Evolutionary conservation across 345 rosid species (phyloP).

Genomic region (Excoecaria agallocha): DNA sequence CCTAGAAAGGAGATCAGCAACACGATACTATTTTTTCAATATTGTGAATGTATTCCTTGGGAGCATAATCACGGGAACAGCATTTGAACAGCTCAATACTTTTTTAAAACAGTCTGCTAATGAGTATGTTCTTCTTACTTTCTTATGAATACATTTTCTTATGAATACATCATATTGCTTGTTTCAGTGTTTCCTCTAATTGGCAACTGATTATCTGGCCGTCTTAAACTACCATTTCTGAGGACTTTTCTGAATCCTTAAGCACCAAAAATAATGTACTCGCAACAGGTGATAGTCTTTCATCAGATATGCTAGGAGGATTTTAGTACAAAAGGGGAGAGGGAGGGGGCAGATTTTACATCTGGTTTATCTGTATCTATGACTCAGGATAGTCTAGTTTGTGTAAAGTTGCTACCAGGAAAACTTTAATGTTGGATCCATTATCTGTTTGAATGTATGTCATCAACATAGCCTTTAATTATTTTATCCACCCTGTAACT

Average conservation of each 20-base stretch:
- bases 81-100: constrained; percentile 72
- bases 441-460: neutral
- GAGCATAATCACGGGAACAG: constrained; percentile 67
- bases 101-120: constrained; percentile 61
- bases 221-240: neutral
- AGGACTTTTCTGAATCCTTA: neutral
- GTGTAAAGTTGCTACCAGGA: neutral
- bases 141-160: neutral
- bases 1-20: constrained; percentile 87
- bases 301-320: too few species aligned
- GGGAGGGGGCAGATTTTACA: neutral
- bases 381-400: neutral
- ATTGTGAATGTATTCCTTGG: constrained; percentile 78
- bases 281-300: neutral
- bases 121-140: constrained; percentile 44
- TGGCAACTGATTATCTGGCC: neutral
- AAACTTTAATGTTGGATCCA: neutral
- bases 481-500: neutral
- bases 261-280: neutral
- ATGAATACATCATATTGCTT: neutral
- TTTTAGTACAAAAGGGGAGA: neutral
- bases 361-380: neutral
- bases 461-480: neutral
- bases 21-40: constrained; percentile 77
- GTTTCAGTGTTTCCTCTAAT: neutral